Evolutionary conservation across 306 rosid genomes (phyloP), one percentile per base, ranked within the genome.

Genomic region (Oemleria cerasiformis): DNA sequence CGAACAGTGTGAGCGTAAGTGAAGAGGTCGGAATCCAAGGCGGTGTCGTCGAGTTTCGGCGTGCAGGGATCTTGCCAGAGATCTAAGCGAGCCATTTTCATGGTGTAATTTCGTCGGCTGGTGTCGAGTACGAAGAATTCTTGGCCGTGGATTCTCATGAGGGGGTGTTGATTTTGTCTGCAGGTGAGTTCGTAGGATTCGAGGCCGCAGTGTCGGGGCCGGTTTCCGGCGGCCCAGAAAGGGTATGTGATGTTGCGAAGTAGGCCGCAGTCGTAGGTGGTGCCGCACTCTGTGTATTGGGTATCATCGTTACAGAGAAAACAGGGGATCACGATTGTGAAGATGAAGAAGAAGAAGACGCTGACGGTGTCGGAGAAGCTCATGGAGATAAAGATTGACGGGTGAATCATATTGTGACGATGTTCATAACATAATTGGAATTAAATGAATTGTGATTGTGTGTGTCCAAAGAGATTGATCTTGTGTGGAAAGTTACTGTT

Each of bases 221-320:
- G 41, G 0, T 51, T 9, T 6, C 1, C 0, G 47, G 16, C 15
- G 2, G 54, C 80, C 88, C 86, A 84, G 66, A 85, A 85, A 1
- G 92, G 92, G 55, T 78, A 83, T 0, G 0, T 1, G 5, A 86
- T 67, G 70, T 40, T 23, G 11, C 7, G 1, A 1, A 87, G 1
- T 0, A 0, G 0, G 19, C 85, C 89, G 12, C 91, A 87, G 8
- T 4, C 20, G 85, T 73, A 85, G 0, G 7, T 12, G 12, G 1
- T 0, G 15, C 14, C 3, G 74, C 94, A 88, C 3, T 5, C 21
- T 0, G 48, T 2, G 65, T 49, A 76, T 0, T 0, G 11, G 5
- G 1, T 1, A 16, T 20, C 45, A 6, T 68, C 66, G n/a, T 43
- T 19, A 21, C 75, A 14, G 14, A 3, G 19, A 10, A 30, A 30